These are phyloP conservation scores for Botryotinia convoluta DNA, from an alignment of 2,329 filamentous ascomycete species.

Conservation along the genomic window DNA sequence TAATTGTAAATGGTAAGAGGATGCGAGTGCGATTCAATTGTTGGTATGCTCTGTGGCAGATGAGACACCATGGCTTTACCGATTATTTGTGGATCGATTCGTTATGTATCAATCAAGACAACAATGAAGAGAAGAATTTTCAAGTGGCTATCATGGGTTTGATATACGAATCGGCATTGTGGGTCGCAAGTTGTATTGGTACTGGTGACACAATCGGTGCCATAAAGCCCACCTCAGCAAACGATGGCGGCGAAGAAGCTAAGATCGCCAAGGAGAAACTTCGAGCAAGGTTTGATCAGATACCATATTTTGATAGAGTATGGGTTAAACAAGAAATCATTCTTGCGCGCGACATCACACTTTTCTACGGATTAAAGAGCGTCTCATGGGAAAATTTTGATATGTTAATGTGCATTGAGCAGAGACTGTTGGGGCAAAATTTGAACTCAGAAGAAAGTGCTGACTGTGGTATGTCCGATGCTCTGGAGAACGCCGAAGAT, in stretches of 20 bases:
- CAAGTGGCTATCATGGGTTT: constrained; percentile 25
- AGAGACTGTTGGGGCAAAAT: neutral
- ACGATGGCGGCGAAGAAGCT: neutral
- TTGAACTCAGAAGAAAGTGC: neutral
- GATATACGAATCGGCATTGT: constrained; percentile 24
- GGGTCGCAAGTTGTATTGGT: constrained; percentile 25
- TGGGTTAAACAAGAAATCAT: constrained; percentile 17
- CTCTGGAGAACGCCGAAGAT: neutral
- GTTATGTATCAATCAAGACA: constrained; percentile 27
- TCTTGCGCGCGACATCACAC: neutral
- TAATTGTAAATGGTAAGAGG: neutral
- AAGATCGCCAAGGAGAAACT: neutral
- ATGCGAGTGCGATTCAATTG: constrained; percentile 10
- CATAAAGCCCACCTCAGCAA: neutral
- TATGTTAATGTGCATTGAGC: neutral
- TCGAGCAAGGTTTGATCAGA: constrained; percentile 3
- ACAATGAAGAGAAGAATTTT: constrained; percentile 21
- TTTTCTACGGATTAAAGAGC: constrained; percentile 5
- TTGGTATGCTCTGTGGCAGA: constrained; percentile 17
- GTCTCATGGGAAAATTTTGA: constrained; percentile 1
- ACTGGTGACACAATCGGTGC: constrained; percentile 5
- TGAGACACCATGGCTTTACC: constrained; percentile 17
- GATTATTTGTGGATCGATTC: constrained; percentile 26
- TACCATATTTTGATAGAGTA: constrained; percentile 15
- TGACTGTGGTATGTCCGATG: neutral